Evolutionary conservation across 169 alveolate species (phyloP).

Genomic region (Plasmodium coatneyi): DNA sequence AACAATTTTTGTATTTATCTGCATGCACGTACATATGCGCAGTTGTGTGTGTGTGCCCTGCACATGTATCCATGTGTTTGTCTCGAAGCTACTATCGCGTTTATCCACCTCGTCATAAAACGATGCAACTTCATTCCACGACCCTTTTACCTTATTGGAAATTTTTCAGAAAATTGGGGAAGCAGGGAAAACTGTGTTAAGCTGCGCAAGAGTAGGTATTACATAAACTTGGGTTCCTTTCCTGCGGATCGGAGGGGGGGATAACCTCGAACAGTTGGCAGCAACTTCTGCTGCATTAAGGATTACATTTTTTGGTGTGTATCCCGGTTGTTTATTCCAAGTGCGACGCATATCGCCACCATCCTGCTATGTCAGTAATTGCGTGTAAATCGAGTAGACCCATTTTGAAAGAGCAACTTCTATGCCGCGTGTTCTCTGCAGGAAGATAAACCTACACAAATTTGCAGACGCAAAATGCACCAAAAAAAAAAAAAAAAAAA

Average conservation of each 20-base stretch:
- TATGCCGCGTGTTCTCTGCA: neutral
- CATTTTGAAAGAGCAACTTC: neutral
- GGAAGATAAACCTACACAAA: neutral
- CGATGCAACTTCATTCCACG: neutral
- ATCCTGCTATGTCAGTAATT: neutral
- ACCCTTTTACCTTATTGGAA: neutral
- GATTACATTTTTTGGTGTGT: neutral
- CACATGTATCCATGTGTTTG: neutral
- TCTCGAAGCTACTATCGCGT: neutral
- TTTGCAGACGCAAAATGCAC: neutral
- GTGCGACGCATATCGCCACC: neutral
- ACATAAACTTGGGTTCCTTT: neutral
- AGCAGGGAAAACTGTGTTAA: neutral
- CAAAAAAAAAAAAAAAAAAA: neutral
- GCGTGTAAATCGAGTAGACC: neutral
- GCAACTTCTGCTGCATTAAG: neutral
- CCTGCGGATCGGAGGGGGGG: neutral
- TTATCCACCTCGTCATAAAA: neutral
- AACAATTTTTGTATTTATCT: neutral
- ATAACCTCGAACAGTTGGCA: neutral
- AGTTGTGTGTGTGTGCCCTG: neutral
- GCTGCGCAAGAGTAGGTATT: neutral
- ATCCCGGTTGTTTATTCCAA: neutral
- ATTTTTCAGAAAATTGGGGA: neutral
- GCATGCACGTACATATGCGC: neutral